Conservation (phyloP, 2,329 filamentous ascomycete species). For the Leptographium procerum region DNA sequence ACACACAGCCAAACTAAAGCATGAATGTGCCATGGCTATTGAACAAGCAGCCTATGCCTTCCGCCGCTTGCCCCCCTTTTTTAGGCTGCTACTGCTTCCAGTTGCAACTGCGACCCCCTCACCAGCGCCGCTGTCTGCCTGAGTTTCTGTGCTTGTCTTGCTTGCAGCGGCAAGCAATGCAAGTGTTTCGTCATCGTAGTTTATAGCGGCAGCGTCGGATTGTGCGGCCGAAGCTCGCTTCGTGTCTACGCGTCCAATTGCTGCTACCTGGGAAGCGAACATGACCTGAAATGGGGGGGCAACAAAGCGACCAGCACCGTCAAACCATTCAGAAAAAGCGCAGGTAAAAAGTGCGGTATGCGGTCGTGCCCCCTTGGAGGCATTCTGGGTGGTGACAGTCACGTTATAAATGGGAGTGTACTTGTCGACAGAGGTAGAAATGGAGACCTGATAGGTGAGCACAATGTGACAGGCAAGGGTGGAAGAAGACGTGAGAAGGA, state of each 20-base stretch:
- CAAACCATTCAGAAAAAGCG: constrained; percentile 68
- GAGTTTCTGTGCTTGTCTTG: background rate
- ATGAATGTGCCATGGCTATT: background rate
- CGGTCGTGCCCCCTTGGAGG: background rate
- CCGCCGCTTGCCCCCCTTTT: constrained; percentile 33
- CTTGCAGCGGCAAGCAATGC: constrained; percentile 29
- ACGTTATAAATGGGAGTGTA: constrained; percentile 73
- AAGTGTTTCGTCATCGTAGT: constrained; percentile 33
- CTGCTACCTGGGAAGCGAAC: constrained; percentile 55
- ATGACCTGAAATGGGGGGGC: constrained; percentile 67
- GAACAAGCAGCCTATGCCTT: constrained; percentile 23
- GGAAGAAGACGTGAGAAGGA: background rate
- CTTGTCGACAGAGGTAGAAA: constrained; percentile 65
- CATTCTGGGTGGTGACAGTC: constrained; percentile 26
- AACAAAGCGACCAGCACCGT: constrained; percentile 60
- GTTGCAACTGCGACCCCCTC: background rate
- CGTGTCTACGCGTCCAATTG: constrained; percentile 55
- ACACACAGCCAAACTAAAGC: background rate
- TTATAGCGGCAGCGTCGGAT: constrained; percentile 24
- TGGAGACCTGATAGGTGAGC: constrained; percentile 47
- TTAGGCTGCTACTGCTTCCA: constrained; percentile 8
- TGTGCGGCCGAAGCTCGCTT: constrained; percentile 33
- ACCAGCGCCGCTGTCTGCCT: background rate
- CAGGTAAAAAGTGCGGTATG: constrained; percentile 41
- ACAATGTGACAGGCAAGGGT: background rate